These are phyloP conservation scores for Leersia perrieri DNA, from an alignment of 176 grass and related monocot species.

Conservation along the genomic window DNA sequence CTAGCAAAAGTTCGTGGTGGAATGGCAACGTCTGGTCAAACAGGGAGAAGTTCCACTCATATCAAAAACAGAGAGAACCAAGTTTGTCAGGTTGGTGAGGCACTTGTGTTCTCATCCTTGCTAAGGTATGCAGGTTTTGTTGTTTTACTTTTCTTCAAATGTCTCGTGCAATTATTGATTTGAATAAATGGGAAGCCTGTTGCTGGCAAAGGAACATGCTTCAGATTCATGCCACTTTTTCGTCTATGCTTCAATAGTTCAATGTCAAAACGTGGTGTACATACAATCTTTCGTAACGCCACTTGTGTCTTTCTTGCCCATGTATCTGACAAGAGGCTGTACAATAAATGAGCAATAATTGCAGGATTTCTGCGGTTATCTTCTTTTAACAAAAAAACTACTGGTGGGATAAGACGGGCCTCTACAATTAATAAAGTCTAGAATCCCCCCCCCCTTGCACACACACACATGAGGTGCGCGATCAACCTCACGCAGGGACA, in stretches of 20 bases:
- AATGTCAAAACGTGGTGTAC: not conserved
- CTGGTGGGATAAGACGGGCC: no score
- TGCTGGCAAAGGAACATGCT: not conserved
- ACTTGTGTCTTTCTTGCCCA: not conserved
- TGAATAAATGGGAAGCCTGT: not conserved
- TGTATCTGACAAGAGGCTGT: not conserved
- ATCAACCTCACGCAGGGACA: no score
- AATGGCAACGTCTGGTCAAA: conserved; percentile 46
- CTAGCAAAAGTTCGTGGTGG: conserved; percentile 65
- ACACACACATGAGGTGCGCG: no score
- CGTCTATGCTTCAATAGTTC: not conserved
- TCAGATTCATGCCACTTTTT: not conserved
- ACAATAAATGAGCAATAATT: conserved; percentile 23
- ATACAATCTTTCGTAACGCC: not conserved
- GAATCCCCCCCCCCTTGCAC: no score
- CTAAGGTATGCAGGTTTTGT: conserved; percentile 60
- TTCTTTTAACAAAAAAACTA: no score
- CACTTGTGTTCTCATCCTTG: conserved; percentile 87
- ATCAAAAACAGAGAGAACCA: conserved; percentile 81
- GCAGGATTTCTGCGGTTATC: conserved; percentile 8
- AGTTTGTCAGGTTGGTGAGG: conserved; percentile 84
- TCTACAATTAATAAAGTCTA: no score
- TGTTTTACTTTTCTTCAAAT: conserved; percentile 5
- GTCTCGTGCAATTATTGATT: conserved; percentile 24
- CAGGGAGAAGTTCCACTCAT: conserved; percentile 50